Percentiles rank a stretch among this genome's conserved stretches.
Conservation (phyloP, 345 rosid species). For the Eutrema heterophyllum region DNA sequence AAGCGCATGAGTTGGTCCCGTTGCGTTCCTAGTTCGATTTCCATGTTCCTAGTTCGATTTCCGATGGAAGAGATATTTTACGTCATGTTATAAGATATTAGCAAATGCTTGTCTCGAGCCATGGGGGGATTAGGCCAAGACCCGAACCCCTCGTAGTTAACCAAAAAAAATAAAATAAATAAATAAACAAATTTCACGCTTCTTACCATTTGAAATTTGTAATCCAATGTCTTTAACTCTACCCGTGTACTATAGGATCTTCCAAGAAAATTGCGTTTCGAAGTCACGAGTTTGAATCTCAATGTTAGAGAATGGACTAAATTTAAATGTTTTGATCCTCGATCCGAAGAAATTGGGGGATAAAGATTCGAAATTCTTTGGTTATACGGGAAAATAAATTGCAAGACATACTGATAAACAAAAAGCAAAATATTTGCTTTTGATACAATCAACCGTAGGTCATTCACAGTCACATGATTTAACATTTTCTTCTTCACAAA, state of each 20-base stretch:
- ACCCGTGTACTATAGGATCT: background rate
- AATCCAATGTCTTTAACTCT: background rate
- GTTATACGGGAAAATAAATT: background rate
- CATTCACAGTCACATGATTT: background rate
- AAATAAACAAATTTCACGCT: too few species aligned
- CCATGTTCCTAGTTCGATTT: too few species aligned
- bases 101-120: fast-evolving
- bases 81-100: too few species aligned
- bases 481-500: background rate
- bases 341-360: background rate
- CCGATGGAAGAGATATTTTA: too few species aligned
- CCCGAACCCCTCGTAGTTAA: too few species aligned
- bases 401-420: background rate
- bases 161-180: too few species aligned
- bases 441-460: background rate
- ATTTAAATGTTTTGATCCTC: background rate
- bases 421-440: background rate
- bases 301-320: background rate
- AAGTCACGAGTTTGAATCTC: background rate
- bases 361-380: background rate
- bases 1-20: too few species aligned
- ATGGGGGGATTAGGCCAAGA: too few species aligned
- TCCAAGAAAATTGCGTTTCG: background rate
- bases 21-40: too few species aligned
- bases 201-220: background rate